Base-by-base conservation (phyloP, 2,329 filamentous ascomycete genomes). In the Apiospora malaysiana region DNA sequence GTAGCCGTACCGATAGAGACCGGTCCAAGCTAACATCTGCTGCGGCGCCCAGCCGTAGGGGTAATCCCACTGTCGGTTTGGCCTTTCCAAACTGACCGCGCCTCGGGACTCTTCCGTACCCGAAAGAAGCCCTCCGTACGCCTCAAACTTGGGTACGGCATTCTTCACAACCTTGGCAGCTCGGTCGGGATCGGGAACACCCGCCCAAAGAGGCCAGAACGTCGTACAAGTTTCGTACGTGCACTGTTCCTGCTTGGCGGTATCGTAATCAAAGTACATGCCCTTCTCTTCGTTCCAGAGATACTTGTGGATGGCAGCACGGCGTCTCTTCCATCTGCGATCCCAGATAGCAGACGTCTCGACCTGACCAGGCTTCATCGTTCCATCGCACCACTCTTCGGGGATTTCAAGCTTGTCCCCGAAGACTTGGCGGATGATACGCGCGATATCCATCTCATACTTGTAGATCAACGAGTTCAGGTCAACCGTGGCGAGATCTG, bases 201-300 rank as follows among this genome's bases (percentile, higher is more conserved):
- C 95, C 16, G 95, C 94, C 95, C 96, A 99, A 84, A 99, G 92
- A 4, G 96, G 91, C 96, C 96, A 99, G 83, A 98, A 95, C 0
- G 95, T 98, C 2, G 96, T 99, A 70, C 92, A 94, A 74, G 90
- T 93, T 83, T 98, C 96, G 80, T 98, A 98, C 18, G 87, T 89
- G 75, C 91, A 94, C 77, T 93, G 93, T 82, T 94, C 83, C 79
- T 94, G 90, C 81, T 92, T 93, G 73, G 88, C 91, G 0, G 94
- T 97, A 83, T 99, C 89, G 82, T 98, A 99, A 83, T 99, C 96
- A 79, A 98, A 98, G 86, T 94, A 99, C 93, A 98, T 97, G 71
- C 95, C 95, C 79, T 93, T 91, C 75, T 93, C 87, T 75, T 95
- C 92, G 79, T 97, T 93, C 96, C 96, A 99, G 80, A 97, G 90